phyloP scores from a whole-genome alignment of 257 asterid species.

The Ajuga chamaepitys region DNA sequence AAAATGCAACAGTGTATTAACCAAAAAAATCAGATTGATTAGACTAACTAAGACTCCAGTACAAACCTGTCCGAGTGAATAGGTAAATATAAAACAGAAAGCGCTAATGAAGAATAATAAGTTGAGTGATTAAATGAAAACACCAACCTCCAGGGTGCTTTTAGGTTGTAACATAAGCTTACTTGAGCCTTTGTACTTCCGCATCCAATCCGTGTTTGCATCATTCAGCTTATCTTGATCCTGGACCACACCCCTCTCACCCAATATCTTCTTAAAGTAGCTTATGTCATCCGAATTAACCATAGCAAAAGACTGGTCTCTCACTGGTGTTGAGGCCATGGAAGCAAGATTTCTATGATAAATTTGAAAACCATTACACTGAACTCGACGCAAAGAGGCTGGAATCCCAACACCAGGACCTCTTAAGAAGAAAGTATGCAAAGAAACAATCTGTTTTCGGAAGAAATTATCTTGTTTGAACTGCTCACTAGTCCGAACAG shows the following conservation, averaged over 20 bases:
- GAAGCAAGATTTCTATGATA: constrained; percentile 46
- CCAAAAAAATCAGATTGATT: background rate
- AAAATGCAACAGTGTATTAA: background rate
- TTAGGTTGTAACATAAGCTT: constrained; percentile 82
- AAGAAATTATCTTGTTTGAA: constrained; percentile 17
- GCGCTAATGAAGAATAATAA: background rate
- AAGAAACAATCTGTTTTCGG: constrained; percentile 13
- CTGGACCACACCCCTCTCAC: constrained; percentile 79
- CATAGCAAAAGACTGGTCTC: constrained; percentile 53
- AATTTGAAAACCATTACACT: constrained; percentile 20
- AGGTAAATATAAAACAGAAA: background rate
- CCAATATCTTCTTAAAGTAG: constrained; percentile 67
- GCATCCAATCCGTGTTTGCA: constrained; percentile 93
- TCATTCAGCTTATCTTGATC: constrained; percentile 69
- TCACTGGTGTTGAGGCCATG: constrained; percentile 31
- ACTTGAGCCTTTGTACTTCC: constrained; percentile 78
- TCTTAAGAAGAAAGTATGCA: constrained; percentile 7
- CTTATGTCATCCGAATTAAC: constrained; percentile 60
- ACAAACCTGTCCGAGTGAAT: background rate
- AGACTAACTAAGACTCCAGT: background rate
- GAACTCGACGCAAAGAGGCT: constrained; percentile 11
- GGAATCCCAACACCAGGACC: constrained; percentile 19
- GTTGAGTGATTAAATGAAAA: constrained; percentile 8
- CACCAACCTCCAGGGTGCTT: constrained; percentile 61
- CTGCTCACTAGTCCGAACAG: constrained; percentile 9